phyloP scores from a whole-genome alignment of 2,329 filamentous ascomycete species.

The Cladosporium phlei region DNA sequence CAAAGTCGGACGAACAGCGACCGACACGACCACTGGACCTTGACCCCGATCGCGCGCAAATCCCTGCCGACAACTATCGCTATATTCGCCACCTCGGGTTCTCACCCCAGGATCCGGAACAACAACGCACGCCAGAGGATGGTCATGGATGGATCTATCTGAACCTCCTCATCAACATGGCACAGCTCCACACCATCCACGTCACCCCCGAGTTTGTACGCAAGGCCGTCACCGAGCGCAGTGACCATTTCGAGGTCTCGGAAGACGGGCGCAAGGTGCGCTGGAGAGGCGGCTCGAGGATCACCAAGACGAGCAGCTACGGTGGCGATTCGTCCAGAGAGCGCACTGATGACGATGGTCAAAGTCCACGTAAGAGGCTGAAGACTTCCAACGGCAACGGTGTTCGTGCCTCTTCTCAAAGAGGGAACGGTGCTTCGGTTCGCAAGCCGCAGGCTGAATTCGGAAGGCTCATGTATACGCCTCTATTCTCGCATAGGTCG shows the following conservation, averaged over 20 bases:
- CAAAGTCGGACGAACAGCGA: constrained; percentile 57
- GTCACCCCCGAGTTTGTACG: constrained; percentile 75
- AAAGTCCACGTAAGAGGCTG: constrained; percentile 26
- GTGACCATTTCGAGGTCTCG: constrained; percentile 72
- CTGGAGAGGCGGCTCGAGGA: constrained; percentile 66
- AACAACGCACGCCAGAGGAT: constrained; percentile 50
- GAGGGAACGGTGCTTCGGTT: constrained; percentile 5
- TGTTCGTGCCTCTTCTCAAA: background rate
- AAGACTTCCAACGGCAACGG: constrained; percentile 23
- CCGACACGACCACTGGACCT: constrained; percentile 72
- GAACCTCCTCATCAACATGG: constrained; percentile 74
- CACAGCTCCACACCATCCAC: constrained; percentile 79
- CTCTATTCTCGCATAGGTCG: constrained; percentile 45
- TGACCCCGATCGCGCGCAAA: constrained; percentile 71
- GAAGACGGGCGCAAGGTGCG: constrained; percentile 72
- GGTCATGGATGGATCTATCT: constrained; percentile 79
- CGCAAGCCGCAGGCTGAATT: constrained; percentile 19
- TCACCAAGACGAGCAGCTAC: constrained; percentile 61
- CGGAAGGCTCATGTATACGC: constrained; percentile 42
- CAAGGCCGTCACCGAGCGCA: constrained; percentile 64
- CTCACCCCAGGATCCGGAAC: constrained; percentile 53
- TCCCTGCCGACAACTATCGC: constrained; percentile 71
- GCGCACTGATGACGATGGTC: constrained; percentile 17
- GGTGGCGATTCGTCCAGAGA: constrained; percentile 22
- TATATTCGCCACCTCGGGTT: constrained; percentile 73